Conservation (phyloP, 2,329 filamentous ascomycete species). For the Daldinia sp. region DNA sequence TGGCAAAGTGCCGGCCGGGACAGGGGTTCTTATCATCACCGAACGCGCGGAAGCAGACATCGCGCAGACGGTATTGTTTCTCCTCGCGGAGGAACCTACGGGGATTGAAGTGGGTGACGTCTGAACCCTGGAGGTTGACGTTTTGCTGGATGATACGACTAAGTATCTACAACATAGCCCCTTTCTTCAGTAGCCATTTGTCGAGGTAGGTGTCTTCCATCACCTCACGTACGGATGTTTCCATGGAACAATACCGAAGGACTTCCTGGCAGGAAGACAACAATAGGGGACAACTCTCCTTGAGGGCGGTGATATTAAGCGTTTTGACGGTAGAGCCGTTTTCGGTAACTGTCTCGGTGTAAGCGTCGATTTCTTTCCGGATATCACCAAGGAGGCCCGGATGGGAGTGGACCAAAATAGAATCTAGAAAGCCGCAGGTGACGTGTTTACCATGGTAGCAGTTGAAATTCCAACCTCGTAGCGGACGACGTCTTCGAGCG, state of each 20-base stretch:
- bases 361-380: background rate
- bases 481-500: background rate
- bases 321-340: background rate
- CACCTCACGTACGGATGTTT: constrained; percentile 46
- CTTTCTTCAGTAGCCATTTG: constrained; percentile 43
- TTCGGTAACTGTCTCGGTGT: background rate
- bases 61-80: constrained; percentile 36
- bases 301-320: constrained; percentile 35
- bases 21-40: constrained; percentile 44
- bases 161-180: constrained; percentile 43
- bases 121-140: background rate
- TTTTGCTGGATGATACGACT: constrained; percentile 40
- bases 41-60: constrained; percentile 42
- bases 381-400: background rate
- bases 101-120: background rate
- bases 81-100: constrained; percentile 37
- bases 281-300: constrained; percentile 50
- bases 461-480: background rate
- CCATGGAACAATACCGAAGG: constrained; percentile 50
- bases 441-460: background rate
- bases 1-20: constrained; percentile 43
- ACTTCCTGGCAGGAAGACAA: constrained; percentile 53
- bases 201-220: constrained; percentile 44
- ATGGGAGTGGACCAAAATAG: background rate
- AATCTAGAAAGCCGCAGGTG: background rate